Evolutionary conservation across 495 filamentous ascomycete species (phyloP), one percentile per base, ranked within the genome.

Genomic region (Penicillium paradoxum): DNA sequence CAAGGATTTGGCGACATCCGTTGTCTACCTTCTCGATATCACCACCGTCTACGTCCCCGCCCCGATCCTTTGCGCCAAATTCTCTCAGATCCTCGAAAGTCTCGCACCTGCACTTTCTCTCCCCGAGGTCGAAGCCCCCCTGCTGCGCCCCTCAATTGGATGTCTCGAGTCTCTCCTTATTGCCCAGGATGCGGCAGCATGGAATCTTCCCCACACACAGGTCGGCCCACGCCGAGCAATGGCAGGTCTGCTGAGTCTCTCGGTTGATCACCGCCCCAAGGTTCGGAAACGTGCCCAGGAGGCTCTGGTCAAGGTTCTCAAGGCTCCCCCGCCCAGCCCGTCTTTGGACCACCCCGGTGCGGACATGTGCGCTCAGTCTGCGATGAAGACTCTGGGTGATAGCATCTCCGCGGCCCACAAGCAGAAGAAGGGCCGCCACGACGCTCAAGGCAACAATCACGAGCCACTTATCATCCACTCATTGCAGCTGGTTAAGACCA

Each of bases 231-330:
- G 93, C 43, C 78, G 90, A 37, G 95, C 90, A 17, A 83, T 90
- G 18, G 88, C 90, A 14, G 93, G 90, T n/a, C 77, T 98, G 38
- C 69, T 98, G 50, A 83, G 79, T 32, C 75, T 97, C 41, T 82
- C 90, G 0, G 77, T 95, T 36, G 93, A 98, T 61, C 89, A 88
- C 53, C 79, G 95, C 17, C 95, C 93, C 13, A 98, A 97, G 71
- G 91, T 98, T 25, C 82, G 93, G 53, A 97, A 95, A 81, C 76
- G 92, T 62, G 91, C 92, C 17, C 90, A 96, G 68, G 93, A 97
- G 54, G 90, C 91, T 18, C 63, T 98, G 56, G 80, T 82, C 32
- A 88, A 88, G 55, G 83, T 97, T 11, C 80, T 98, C 38, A 83
- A 86, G 67, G 82, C 78, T 43, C 84, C 89, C 18, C 93, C 93